Evolutionary conservation across 2,329 filamentous ascomycete genomes (phyloP).

Genomic region (Lojkania enalia): DNA sequence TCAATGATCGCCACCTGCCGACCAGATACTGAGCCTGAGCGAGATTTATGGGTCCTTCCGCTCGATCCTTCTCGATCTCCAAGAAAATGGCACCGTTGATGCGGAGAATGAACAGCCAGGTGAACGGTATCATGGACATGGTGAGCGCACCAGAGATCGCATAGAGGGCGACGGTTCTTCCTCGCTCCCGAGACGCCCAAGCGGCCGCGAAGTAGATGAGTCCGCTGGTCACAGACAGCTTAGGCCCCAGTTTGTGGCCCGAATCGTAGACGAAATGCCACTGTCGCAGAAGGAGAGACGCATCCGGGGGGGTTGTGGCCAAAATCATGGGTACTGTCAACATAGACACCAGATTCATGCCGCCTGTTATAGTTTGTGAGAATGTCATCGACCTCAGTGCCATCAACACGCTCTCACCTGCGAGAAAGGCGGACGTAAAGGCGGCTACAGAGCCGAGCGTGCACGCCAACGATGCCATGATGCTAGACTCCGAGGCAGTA

Average conservation of each 20-base stretch:
- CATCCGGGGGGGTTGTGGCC: not conserved
- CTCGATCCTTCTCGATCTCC: not conserved
- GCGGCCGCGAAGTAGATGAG: not conserved
- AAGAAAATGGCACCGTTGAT: not conserved
- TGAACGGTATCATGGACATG: not conserved
- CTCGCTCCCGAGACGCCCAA: not conserved
- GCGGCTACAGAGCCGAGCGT: not conserved
- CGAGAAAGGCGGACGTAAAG: not conserved
- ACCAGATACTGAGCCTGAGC: not conserved
- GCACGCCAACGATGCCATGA: not conserved
- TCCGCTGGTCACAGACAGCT: not conserved
- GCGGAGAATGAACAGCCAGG: not conserved
- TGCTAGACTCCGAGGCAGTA: not conserved
- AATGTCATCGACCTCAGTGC: not conserved
- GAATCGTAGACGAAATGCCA: not conserved
- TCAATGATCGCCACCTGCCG: not conserved
- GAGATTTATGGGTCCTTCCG: not conserved
- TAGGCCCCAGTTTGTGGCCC: not conserved
- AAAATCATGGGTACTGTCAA: not conserved
- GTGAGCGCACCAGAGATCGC: not conserved
- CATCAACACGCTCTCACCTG: not conserved
- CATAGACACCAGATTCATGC: not conserved
- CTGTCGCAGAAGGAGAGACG: not conserved
- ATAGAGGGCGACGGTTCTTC: not conserved
- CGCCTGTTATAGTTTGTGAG: not conserved